phyloP scores from a whole-genome alignment of 2,329 filamentous ascomycete species.

The Diatrype stigma region DNA sequence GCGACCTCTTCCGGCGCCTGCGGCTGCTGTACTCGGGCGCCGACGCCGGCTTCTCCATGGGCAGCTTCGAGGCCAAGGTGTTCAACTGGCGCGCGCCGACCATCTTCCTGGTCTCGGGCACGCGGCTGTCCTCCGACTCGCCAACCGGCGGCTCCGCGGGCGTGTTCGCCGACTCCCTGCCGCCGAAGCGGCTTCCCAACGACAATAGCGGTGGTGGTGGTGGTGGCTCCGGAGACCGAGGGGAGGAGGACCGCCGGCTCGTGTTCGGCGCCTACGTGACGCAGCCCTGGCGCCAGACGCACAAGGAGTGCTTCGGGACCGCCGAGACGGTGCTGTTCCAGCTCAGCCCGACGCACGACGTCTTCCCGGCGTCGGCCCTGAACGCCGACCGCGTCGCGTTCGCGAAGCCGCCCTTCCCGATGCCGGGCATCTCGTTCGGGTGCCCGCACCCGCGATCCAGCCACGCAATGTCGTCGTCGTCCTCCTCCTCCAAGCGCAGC shows the following conservation, averaged over 20 bases:
- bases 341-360: constrained; percentile 65
- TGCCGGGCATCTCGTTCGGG: constrained; percentile 62
- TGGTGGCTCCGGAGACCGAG: no score
- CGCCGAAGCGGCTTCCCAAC: constrained; percentile 56
- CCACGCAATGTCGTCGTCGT: constrained; percentile 17
- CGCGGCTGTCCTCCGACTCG: constrained; percentile 45
- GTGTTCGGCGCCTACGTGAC: constrained; percentile 65
- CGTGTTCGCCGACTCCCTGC: constrained; percentile 57
- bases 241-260: constrained; percentile 46
- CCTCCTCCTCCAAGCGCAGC: constrained; percentile 15
- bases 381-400: constrained; percentile 68
- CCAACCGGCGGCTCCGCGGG: constrained; percentile 46
- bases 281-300: constrained; percentile 65
- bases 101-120: constrained; percentile 65
- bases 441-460: constrained; percentile 51
- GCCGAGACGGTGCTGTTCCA: constrained; percentile 65
- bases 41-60: constrained; percentile 71
- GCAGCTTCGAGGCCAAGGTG: constrained; percentile 68
- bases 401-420: constrained; percentile 56
- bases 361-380: constrained; percentile 61
- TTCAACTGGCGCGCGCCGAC: constrained; percentile 77
- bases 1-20: constrained; percentile 60
- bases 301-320: constrained; percentile 65
- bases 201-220: constrained; percentile 36
- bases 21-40: constrained; percentile 67